These are phyloP conservation scores for Chenopodium suecicum DNA, from an alignment of 148 eudicot genomes.

Conservation along the genomic window DNA sequence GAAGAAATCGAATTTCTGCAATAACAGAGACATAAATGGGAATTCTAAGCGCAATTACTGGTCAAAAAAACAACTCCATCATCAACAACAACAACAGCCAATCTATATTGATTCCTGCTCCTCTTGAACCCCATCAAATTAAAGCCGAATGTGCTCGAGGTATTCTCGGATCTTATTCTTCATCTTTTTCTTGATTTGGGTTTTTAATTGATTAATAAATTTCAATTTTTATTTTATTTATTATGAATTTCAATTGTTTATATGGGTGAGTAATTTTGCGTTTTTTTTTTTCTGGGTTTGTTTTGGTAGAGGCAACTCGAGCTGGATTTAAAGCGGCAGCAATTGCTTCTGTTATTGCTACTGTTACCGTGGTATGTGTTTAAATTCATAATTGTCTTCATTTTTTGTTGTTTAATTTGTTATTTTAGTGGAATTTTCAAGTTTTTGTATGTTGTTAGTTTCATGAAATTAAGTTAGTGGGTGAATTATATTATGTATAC, in stretches of 20 bases:
- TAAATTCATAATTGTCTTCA: neutral
- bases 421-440: neutral
- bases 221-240: neutral
- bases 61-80: neutral
- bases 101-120: slow-evolving; percentile 32
- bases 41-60: slow-evolving; percentile 6
- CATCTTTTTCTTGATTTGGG: neutral
- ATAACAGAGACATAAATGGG: slow-evolving; percentile 6
- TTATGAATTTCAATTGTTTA: neutral
- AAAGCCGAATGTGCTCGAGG: slow-evolving; percentile 38
- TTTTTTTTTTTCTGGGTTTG: neutral
- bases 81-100: neutral
- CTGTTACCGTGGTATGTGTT: slow-evolving; percentile 67
- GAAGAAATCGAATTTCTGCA: neutral
- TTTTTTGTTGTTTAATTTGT: neutral
- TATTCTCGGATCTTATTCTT: neutral
- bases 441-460: neutral
- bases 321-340: slow-evolving; percentile 80
- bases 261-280: neutral
- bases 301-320: slow-evolving; percentile 59
- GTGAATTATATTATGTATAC: neutral
- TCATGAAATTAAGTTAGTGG: neutral
- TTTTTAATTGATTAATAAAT: too few species aligned
- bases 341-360: slow-evolving; percentile 51
- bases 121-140: slow-evolving; percentile 30